Evolutionary conservation across 73 alveolate species (phyloP), one percentile per base, ranked within the genome.

Genomic region (Paramecium sexaurelia): DNA sequence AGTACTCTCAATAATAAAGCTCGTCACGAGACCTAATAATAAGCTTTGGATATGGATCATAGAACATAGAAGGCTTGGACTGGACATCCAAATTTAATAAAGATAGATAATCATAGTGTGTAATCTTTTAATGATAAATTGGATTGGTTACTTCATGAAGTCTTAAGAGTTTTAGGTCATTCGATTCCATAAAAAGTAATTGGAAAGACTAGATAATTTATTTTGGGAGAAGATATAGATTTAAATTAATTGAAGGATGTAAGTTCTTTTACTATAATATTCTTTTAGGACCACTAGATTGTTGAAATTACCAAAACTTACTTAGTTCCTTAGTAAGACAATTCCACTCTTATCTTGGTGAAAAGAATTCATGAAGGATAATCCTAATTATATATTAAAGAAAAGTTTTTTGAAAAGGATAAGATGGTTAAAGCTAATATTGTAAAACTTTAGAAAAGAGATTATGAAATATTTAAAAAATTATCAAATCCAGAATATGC

Each of bases 1-100:
- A 94, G 91, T 68, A 37, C 92, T 15, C n/a, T 55, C 20, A 82
- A 91, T 84, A 94, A 92, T 56, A 94, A 73, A 39, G 97, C 94
- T n/a, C 92, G 98, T 78, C 94, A 95, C 51, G 98, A 95, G 88
- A 84, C 95, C 39, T 67, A 92, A 56, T 86, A 94, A 51, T 55
- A 91, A 37, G 98, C 98, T 1, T 67, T 92, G 13, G 85, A 47
- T 10, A 92, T 92, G 43, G 98, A 95, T 85, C 51, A 47, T 57
- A 94, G 86, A 56, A 55, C 92, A 17, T 84, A 94, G 47, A 75
- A 45, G 1, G 98, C 98, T 17, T 95, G 95, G 92, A 37, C 84
- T 22, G 97, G 97, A n/a, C 98, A 95, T 92, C 94, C 94, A 26
- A 92, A 95, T 57, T 92, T 84, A 33, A 51, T 37, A 17, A 94